A percentile compares a stretch with the other conserved stretches of the same genome.
Evolutionary conservation across 1,284 basidiomycete genomes (phyloP).

Genomic region (Sphaerobolus stellatus): DNA sequence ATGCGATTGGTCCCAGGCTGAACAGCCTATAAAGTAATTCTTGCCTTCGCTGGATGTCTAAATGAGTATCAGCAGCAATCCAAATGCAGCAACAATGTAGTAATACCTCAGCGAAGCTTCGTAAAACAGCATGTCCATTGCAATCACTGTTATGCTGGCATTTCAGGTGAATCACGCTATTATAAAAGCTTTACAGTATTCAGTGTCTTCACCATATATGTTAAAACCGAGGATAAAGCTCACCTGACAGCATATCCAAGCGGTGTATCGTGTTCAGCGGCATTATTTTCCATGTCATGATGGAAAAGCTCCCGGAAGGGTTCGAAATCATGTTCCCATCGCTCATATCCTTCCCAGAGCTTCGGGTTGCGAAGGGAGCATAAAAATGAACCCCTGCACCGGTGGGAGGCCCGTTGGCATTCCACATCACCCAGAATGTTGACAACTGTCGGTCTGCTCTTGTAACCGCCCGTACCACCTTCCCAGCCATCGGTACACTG

Average conservation of each 20-base stretch:
- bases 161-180: not conserved
- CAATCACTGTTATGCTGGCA: not conserved
- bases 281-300: not conserved
- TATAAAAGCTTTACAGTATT: not conserved
- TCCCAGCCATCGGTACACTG: slow-evolving; percentile 1
- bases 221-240: not conserved
- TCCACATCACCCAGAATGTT: not conserved
- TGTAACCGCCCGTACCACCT: not conserved
- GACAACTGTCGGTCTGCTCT: not conserved
- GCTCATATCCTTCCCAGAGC: not conserved
- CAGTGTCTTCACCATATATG: not conserved
- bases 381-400: not conserved
- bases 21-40: not conserved
- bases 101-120: not conserved
- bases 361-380: not conserved
- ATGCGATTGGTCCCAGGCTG: not conserved
- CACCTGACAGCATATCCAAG: not conserved
- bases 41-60: not conserved
- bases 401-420: not conserved
- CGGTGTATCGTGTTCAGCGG: not conserved
- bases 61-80: not conserved
- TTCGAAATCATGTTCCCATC: not conserved
- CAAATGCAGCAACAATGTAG: not conserved
- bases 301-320: not conserved
- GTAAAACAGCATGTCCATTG: not conserved